Conservation (phyloP, 805 yeast species). For the Allodekkera sacchari region DNA sequence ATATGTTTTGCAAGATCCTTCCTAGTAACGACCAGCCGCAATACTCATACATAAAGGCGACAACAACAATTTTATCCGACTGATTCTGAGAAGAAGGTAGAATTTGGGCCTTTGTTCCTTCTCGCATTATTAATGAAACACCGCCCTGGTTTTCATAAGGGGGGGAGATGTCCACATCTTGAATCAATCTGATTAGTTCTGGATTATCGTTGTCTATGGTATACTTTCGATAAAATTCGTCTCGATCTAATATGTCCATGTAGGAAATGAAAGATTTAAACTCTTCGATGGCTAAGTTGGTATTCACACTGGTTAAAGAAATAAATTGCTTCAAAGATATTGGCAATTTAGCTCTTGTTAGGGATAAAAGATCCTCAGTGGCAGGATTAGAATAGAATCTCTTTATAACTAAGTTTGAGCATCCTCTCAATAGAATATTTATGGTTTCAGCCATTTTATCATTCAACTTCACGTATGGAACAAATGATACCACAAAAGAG, state of each 20-base stretch:
- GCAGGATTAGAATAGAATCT: slow-evolving; percentile 38
- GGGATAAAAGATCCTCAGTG: slow-evolving; percentile 34
- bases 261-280: slow-evolving; percentile 52
- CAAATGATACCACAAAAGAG: slow-evolving; percentile 33
- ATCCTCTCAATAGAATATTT: slow-evolving; percentile 31
- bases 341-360: slow-evolving; percentile 73
- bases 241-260: slow-evolving; percentile 38
- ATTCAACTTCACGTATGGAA: slow-evolving; percentile 42
- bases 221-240: slow-evolving; percentile 31
- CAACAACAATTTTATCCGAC: slow-evolving; percentile 22
- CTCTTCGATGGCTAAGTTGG: slow-evolving; percentile 58
- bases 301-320: slow-evolving; percentile 51
- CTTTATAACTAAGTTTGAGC: slow-evolving; percentile 37
- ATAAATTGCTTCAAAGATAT: slow-evolving; percentile 50
- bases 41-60: slow-evolving; percentile 63
- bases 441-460: slow-evolving; percentile 36
- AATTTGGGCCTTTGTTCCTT: slow-evolving; percentile 64
- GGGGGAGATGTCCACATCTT: slow-evolving; percentile 36
- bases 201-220: slow-evolving; percentile 45
- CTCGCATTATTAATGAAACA: slow-evolving; percentile 34
- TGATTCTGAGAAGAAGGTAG: slow-evolving; percentile 31
- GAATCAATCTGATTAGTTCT: slow-evolving; percentile 35
- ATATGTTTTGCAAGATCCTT: slow-evolving; percentile 59
- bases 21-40: slow-evolving; percentile 89
- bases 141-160: slow-evolving; percentile 41